Base-by-base conservation (phyloP, 2,329 filamentous ascomycete species). In the Alternaria gansuensis region DNA sequence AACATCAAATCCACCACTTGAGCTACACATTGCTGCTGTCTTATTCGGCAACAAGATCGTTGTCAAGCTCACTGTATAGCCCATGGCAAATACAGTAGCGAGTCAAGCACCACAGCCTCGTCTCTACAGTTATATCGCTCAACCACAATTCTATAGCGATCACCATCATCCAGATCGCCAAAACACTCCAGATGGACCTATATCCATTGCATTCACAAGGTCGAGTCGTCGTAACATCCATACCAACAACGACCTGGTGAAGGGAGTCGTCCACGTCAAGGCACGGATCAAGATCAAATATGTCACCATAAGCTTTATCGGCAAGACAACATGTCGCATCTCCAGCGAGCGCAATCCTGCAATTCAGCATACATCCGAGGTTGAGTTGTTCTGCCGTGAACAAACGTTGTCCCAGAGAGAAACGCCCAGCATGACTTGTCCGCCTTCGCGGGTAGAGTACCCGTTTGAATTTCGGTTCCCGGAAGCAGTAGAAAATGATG, bases 381-480 rank as follows among this genome's bases (percentile, higher is more conserved):
- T 40, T 2, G 55, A 64, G 8, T 44, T 68, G 2, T 68, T 68
- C 29, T 51, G 59, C 46, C 60, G 60, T 9, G 59, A 64, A 39
- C 55, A 58, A 29, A 48, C 24, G 3, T 36, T 68, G n/a, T 55
- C 34, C 2, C 44, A n/a, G 34, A 58, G 43, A 17, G 33, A 36
- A 23, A 59, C 46, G 11, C 64, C 62, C 3, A 68, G 60, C 49
- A 48, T 59, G 9, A 62, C 55, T 13, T 67, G 64, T 36, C 66
- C 66, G 7, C 45, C 63, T 7, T 54, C 58, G 5, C 57, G 64
- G 9, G 52, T 62, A n/a, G 60, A 67, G 40, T 68, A 66, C 49
- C 63, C 64, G 5, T 71, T 71, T 31, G 63, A 67, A 29, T 70
- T 70, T 45, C 52, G 66, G n/a, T 71, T 71, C 5, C 68, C 67